Conservation (phyloP, 352 stramenopile genomes). For the Nothophytophthora sp. region DNA sequence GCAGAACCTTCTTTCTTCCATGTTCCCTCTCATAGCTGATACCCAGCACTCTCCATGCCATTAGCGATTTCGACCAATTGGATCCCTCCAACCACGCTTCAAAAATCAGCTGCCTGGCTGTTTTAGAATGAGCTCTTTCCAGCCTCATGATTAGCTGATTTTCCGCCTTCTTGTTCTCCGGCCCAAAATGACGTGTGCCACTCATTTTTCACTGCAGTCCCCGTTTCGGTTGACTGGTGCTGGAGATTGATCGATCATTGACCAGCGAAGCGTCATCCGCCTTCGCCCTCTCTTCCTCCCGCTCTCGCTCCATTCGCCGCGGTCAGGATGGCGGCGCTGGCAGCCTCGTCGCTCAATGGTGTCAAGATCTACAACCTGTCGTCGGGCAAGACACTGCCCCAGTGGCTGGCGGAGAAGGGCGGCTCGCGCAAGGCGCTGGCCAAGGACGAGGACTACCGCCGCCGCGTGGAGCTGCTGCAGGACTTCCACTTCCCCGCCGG, state of each 20-base stretch:
- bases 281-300: neutral
- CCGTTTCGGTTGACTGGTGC: conserved; percentile 21
- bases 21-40: no score
- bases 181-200: no score
- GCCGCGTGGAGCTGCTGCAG: conserved; percentile 98
- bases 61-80: no score
- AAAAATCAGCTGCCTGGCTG: no score
- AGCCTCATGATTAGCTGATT: no score
- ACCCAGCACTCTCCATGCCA: no score
- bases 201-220: no score
- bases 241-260: neutral
- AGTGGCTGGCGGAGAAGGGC: conserved; percentile 93
- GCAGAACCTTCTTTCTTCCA: no score
- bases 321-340: conserved; percentile 68
- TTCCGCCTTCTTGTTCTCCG: no score
- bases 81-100: no score
- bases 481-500: conserved; percentile 98
- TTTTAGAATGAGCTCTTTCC: no score
- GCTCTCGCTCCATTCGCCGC: neutral
- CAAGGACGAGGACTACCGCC: conserved; percentile 74
- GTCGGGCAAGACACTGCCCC: conserved; percentile 92
- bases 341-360: conserved; percentile 88
- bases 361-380: conserved; percentile 97
- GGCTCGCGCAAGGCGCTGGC: conserved; percentile 33
- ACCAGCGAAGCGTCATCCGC: conserved; percentile 9